phyloP scores from a whole-genome alignment of 177 flowering plant species.

The Vitis hybrid region DNA sequence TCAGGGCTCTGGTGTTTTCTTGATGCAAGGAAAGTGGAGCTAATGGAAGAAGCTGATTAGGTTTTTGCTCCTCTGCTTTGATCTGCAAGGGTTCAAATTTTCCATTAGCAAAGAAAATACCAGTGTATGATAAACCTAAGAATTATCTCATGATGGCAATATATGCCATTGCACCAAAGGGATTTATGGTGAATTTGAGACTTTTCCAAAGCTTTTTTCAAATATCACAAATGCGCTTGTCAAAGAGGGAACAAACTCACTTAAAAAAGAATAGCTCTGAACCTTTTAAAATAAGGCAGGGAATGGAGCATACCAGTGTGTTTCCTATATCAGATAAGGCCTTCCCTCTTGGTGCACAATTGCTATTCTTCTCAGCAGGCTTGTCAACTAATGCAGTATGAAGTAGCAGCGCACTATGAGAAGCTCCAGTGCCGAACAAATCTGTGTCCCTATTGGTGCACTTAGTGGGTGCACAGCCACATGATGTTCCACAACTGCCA shows the following conservation, averaged over 20 bases:
- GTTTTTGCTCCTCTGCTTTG: constrained; percentile 16
- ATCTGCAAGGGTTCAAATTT: constrained; percentile 11
- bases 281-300: not conserved
- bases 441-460: constrained; percentile 61
- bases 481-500: constrained; percentile 55
- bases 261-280: not conserved
- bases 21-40: constrained; percentile 1
- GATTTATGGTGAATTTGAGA: too few relatives aligned
- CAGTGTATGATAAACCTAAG: not conserved
- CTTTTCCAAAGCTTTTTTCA: too few relatives aligned
- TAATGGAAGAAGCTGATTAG: constrained; percentile 8
- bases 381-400: constrained; percentile 60
- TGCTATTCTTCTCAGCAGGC: constrained; percentile 39
- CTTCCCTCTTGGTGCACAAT: constrained; percentile 41
- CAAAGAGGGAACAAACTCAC: not conserved
- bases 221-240: not conserved
- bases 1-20: constrained; percentile 4
- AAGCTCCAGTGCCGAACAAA: constrained; percentile 28
- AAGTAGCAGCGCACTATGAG: constrained; percentile 72
- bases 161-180: too few relatives aligned
- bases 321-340: constrained; percentile 88
- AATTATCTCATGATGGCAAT: not conserved
- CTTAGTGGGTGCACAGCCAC: constrained; percentile 55
- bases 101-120: not conserved
- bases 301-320: constrained; percentile 16